Evolutionary conservation across 768 basidiomycete genomes (phyloP).

Genomic region (Mrakia frigida): DNA sequence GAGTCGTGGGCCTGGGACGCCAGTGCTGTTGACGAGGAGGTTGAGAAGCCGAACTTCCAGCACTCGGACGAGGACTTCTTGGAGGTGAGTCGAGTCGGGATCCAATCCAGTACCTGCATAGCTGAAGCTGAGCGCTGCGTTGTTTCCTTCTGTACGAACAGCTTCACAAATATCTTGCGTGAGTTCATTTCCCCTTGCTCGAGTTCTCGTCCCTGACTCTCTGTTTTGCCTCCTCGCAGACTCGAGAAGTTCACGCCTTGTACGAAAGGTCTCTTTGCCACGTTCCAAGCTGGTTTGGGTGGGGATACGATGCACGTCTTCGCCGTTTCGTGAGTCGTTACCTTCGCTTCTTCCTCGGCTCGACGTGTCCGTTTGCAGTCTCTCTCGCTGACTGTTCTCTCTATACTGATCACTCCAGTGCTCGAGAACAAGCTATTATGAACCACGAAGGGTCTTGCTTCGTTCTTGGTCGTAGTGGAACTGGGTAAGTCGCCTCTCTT

Average conservation of each 20-base stretch:
- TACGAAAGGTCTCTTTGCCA: not conserved
- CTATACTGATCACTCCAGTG: not conserved
- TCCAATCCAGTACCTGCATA: too few relatives aligned
- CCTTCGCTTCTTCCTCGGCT: not conserved
- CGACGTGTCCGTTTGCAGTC: too few relatives aligned
- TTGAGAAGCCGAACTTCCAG: not conserved
- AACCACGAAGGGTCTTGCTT: constrained; percentile 18
- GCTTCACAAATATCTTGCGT: not conserved
- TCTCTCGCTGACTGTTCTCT: not conserved
- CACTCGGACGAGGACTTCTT: not conserved
- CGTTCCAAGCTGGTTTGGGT: not conserved
- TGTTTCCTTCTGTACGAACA: not conserved
- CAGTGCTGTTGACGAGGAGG: not conserved
- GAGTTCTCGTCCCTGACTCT: not conserved
- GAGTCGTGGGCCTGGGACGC: constrained; percentile 1
- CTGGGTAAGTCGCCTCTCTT: not conserved
- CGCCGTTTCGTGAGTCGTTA: not conserved
- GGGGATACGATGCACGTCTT: not conserved
- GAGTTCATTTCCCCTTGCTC: not conserved
- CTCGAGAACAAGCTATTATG: constrained; percentile 29
- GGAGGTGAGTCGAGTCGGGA: not conserved
- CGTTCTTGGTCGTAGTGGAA: constrained; percentile 27
- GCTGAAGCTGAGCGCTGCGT: too few relatives aligned
- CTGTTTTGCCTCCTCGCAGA: not conserved
- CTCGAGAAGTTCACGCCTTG: not conserved